Evolutionary conservation across 495 filamentous ascomycete species (phyloP).

Genomic region (Glonium stellatum): DNA sequence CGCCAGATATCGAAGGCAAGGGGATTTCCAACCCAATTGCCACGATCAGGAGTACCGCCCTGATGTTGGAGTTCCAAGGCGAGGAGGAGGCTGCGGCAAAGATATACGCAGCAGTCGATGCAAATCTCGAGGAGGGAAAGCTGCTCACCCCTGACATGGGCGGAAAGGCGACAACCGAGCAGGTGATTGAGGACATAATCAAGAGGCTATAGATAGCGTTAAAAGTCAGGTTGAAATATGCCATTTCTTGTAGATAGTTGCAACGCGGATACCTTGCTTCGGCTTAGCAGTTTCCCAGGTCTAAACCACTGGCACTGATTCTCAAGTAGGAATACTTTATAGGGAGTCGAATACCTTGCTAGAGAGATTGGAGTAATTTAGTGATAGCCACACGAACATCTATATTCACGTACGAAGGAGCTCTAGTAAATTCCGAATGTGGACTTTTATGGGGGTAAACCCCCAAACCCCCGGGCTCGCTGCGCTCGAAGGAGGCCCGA

Average conservation of each 20-base stretch:
- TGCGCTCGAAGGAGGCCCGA: too few species aligned
- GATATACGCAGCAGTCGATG: slow-evolving; percentile 91
- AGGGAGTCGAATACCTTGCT: too few species aligned
- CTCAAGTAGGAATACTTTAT: too few species aligned
- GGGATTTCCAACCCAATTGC: slow-evolving; percentile 95
- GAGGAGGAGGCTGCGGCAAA: slow-evolving; percentile 76
- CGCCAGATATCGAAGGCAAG: slow-evolving; percentile 90
- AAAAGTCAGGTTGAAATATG: too few species aligned
- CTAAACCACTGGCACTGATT: neutral
- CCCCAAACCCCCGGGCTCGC: too few species aligned
- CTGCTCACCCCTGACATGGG: slow-evolving; percentile 86
- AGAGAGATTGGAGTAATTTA: too few species aligned
- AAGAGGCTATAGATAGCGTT: slow-evolving; percentile 59
- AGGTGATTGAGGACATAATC: slow-evolving; percentile 86
- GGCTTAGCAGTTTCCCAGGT: neutral
- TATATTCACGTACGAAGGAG: too few species aligned
- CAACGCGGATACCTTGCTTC: neutral
- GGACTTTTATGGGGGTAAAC: too few species aligned
- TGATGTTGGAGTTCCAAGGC: slow-evolving; percentile 93
- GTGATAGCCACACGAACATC: neutral
- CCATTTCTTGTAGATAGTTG: neutral
- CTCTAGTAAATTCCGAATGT: too few species aligned
- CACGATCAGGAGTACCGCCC: slow-evolving; percentile 78
- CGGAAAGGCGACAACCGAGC: slow-evolving; percentile 75
- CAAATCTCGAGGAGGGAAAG: slow-evolving; percentile 74